phyloP scores from a whole-genome alignment of 2,329 filamentous ascomycete genomes.

The Emericellopsis atlantica region DNA sequence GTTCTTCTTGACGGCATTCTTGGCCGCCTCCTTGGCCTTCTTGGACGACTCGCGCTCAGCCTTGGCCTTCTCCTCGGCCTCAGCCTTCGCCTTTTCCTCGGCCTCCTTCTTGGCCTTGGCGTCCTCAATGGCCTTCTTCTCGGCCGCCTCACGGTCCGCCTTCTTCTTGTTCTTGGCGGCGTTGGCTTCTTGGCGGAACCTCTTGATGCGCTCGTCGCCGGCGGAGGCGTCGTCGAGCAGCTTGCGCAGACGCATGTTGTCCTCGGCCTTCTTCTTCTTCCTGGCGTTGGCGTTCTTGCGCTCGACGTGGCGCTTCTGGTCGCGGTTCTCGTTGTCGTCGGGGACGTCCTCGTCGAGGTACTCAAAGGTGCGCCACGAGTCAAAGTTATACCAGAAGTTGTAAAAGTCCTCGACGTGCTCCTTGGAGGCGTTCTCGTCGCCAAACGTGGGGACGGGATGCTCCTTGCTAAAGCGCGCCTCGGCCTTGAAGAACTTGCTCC shows the following conservation, averaged over 20 bases:
- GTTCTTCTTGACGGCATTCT: constrained; percentile 99
- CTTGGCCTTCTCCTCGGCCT: constrained; percentile 81
- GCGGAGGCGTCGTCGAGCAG: constrained; percentile 78
- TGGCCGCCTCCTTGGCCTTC: constrained; percentile 97
- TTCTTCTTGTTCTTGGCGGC: constrained; percentile 95
- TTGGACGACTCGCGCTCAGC: constrained; percentile 69
- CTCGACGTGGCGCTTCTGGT: constrained; percentile 97
- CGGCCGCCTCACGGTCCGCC: constrained; percentile 79
- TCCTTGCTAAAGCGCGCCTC: constrained; percentile 87
- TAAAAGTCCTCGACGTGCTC: constrained; percentile 93
- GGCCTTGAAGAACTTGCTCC: constrained; percentile 79
- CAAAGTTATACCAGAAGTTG: constrained; percentile 99
- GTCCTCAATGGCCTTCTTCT: constrained; percentile 77
- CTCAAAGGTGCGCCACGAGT: constrained; percentile 95
- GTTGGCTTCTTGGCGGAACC: constrained; percentile 83
- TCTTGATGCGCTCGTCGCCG: constrained; percentile 91
- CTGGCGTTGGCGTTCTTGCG: constrained; percentile 96
- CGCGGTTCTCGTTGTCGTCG: constrained; percentile 96
- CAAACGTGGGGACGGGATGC: constrained; percentile 79
- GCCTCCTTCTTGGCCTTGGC: constrained; percentile 73
- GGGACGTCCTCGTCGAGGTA: constrained; percentile 98
- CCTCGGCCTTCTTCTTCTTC: constrained; percentile 99
- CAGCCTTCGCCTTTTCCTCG: constrained; percentile 65
- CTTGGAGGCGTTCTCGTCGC: constrained; percentile 70
- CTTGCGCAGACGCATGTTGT: constrained; percentile 80